Percentiles rank a stretch among this genome's conserved stretches.
These are phyloP conservation scores for Kurtzmaniella quercitrusa DNA, from an alignment of 1,139 yeast species.

Conservation along the genomic window DNA sequence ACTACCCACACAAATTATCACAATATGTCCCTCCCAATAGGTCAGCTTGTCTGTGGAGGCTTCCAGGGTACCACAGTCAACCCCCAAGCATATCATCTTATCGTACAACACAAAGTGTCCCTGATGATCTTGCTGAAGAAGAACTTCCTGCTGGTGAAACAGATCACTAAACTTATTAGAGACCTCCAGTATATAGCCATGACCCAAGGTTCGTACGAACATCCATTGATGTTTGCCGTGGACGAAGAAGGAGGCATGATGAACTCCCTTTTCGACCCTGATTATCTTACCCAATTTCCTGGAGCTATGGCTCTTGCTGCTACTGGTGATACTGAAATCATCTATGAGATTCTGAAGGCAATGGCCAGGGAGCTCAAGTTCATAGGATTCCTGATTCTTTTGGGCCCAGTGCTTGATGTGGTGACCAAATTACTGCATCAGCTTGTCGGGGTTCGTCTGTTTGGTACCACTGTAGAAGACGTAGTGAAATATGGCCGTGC, in stretches of 20 bases:
- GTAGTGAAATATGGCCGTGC: slow-evolving; percentile 54
- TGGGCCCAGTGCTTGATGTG: slow-evolving; percentile 66
- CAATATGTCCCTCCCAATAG: slow-evolving; percentile 20
- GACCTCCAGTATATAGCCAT: slow-evolving; percentile 57
- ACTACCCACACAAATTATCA: slow-evolving; percentile 6
- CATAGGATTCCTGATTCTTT: slow-evolving; percentile 53
- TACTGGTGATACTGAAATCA: slow-evolving; percentile 46
- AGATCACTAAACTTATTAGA: slow-evolving; percentile 46
- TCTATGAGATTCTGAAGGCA: slow-evolving; percentile 53
- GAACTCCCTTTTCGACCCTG: slow-evolving; percentile 53
- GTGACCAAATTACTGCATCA: slow-evolving; percentile 55
- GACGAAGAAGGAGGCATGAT: slow-evolving; percentile 81
- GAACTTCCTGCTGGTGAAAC: slow-evolving; percentile 49
- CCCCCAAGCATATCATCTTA: slow-evolving; percentile 52
- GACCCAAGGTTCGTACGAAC: slow-evolving; percentile 44
- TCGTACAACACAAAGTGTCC: slow-evolving; percentile 50
- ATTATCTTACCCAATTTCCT: slow-evolving; percentile 55
- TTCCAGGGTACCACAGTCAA: slow-evolving; percentile 57
- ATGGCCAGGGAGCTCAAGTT: slow-evolving; percentile 49
- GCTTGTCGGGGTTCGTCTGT: slow-evolving; percentile 58
- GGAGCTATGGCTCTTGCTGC: slow-evolving; percentile 67
- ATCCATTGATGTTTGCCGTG: slow-evolving; percentile 68
- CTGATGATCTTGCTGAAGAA: slow-evolving; percentile 55
- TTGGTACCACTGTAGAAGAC: slow-evolving; percentile 59
- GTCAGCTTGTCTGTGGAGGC: slow-evolving; percentile 62